These are phyloP conservation scores for Candida jianshihensis DNA, from an alignment of 805 yeast genomes.

Conservation along the genomic window DNA sequence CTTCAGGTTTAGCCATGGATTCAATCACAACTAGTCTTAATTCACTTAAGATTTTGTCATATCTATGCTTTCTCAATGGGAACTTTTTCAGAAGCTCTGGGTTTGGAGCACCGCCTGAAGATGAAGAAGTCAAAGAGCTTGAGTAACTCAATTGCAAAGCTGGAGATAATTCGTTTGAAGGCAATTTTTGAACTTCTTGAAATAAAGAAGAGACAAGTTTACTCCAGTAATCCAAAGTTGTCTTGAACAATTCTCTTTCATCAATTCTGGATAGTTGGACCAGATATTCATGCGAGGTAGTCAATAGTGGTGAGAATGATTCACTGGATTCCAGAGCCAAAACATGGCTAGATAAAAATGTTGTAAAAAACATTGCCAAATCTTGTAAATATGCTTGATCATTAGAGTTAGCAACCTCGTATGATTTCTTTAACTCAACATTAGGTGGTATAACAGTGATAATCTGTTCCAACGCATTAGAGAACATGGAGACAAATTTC, in stretches of 20 bases:
- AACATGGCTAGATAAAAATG: conserved; percentile 74
- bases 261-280: conserved; percentile 83
- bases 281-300: conserved; percentile 73
- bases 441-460: conserved; percentile 60
- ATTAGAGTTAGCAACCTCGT: conserved; percentile 64
- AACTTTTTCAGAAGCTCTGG: conserved; percentile 70
- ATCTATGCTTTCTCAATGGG: conserved; percentile 82
- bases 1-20: conserved; percentile 98
- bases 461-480: conserved; percentile 65
- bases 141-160: conserved; percentile 59
- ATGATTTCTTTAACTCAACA: conserved; percentile 65
- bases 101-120: conserved; percentile 77
- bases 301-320: conserved; percentile 47
- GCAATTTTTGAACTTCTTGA: conserved; percentile 78
- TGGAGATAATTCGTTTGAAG: conserved; percentile 66
- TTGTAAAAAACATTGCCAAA: conserved; percentile 85
- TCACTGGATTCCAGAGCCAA: conserved; percentile 52
- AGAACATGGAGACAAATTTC: conserved; percentile 64
- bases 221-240: conserved; percentile 93
- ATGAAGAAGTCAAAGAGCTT: conserved; percentile 27
- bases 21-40: conserved; percentile 91
- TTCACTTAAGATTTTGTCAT: conserved; percentile 70
- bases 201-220: conserved; percentile 76
- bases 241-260: conserved; percentile 93
- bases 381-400: conserved; percentile 96